These are phyloP conservation scores for Penicillium palitans DNA, from an alignment of 2,329 filamentous ascomycete species.

Conservation along the genomic window DNA sequence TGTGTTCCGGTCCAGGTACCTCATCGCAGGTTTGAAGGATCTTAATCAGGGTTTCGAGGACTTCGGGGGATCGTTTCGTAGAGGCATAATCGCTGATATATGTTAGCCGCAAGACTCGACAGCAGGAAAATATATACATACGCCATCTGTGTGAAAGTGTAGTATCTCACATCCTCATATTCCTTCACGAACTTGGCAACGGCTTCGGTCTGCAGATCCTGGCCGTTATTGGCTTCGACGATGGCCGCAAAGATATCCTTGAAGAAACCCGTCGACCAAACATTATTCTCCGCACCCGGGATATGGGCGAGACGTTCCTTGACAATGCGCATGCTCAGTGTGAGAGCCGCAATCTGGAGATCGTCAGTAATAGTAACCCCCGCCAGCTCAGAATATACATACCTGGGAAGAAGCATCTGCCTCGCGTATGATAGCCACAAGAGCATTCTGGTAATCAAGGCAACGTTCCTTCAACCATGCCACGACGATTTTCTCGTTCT, in stretches of 20 bases:
- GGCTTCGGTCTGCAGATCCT: slow-evolving; percentile 68
- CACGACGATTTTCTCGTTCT: slow-evolving; percentile 72
- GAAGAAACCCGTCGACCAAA: slow-evolving; percentile 73
- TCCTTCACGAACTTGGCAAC: slow-evolving; percentile 74
- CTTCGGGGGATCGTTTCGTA: slow-evolving; percentile 27
- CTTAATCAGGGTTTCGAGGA: slow-evolving; percentile 40
- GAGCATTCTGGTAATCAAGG: slow-evolving; percentile 65
- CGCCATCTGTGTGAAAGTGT: slow-evolving; percentile 73
- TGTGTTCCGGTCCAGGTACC: slow-evolving; percentile 55
- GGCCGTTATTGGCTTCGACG: slow-evolving; percentile 57
- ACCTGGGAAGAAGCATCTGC: slow-evolving; percentile 60
- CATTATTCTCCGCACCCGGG: slow-evolving; percentile 62
- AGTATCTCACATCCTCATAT: slow-evolving; percentile 82
- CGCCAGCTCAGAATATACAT: slow-evolving; percentile 10
- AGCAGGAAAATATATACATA: slow-evolving; percentile 46
- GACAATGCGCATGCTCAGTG: slow-evolving; percentile 77
- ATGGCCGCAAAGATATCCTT: slow-evolving; percentile 63
- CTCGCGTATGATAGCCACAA: slow-evolving; percentile 62
- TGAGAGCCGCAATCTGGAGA: slow-evolving; percentile 65
- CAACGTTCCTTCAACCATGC: slow-evolving; percentile 77
- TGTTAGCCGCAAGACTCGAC: slow-evolving; percentile 7
- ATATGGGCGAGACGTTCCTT: slow-evolving; percentile 73
- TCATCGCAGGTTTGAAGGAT: slow-evolving; percentile 59
- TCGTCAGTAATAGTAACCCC: slow-evolving; percentile 15
- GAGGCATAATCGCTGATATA: slow-evolving; percentile 38